These are phyloP conservation scores for Melastoma malabathricum DNA, from an alignment of 345 rosid species.

Conservation along the genomic window DNA sequence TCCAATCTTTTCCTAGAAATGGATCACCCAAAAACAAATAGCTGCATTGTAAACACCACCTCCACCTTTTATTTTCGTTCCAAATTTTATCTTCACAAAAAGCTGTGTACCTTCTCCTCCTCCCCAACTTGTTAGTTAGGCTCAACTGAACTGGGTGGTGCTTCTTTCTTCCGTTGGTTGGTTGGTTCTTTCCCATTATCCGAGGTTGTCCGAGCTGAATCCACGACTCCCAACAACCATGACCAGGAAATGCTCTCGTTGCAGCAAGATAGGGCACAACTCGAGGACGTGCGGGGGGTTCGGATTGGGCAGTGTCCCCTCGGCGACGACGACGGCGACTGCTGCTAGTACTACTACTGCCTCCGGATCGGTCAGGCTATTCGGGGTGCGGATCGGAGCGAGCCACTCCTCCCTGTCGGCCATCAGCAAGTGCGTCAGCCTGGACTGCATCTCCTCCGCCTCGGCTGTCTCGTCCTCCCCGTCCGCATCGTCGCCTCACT, in stretches of 20 bases:
- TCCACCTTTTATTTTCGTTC: no score
- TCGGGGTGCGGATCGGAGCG: constrained; percentile 41
- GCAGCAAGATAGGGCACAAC: constrained; percentile 56
- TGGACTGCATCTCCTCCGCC: constrained; percentile 29
- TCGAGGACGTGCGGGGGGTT: constrained; percentile 36
- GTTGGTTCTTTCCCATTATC: not conserved
- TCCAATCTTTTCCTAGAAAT: no score
- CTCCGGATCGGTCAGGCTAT: constrained; percentile 27
- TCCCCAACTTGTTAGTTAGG: no score
- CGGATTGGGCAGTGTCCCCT: constrained; percentile 9
- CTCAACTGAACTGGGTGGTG: no score
- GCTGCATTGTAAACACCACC: no score
- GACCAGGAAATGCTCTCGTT: constrained; percentile 68
- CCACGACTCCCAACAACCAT: constrained; percentile 22
- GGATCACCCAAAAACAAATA: no score
- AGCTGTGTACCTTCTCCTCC: no score
- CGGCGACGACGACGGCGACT: no score
- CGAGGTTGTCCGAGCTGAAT: not conserved
- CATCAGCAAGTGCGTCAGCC: constrained; percentile 34
- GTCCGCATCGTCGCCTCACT: constrained; percentile 17
- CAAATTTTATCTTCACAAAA: no score
- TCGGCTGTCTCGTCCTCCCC: constrained; percentile 10
- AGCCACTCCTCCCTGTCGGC: constrained; percentile 13
- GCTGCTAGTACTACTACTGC: not conserved
- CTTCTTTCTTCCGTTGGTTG: no score